Evolutionary conservation across 2,329 filamentous ascomycete species (phyloP), one percentile per base, ranked within the genome.

Genomic region (Didymosphaeria variabile): DNA sequence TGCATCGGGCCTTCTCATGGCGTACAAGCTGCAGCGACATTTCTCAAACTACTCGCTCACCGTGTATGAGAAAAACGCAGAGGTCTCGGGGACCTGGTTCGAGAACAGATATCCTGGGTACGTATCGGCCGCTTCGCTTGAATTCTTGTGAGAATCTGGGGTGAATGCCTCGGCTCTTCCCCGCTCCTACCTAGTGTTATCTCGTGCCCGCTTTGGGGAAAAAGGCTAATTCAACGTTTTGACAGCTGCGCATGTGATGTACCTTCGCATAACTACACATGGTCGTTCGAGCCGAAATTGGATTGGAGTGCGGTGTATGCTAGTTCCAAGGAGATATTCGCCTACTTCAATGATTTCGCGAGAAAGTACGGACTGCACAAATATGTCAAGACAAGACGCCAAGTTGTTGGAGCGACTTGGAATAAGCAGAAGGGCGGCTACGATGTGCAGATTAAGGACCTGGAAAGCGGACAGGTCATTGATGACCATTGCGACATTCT

Each of bases 251-350:
- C 80, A 5, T 84, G 81, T 63, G 83, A 87, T 57, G 79, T 86
- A 0, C 83, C 83, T 1, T 78, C 82, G 0, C 83, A 85, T 67
- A 84, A 83, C 64, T 86, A 86, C 72, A 82, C 80, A 0, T 84
- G 77, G 74, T 80, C 79, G 8, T 85, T 84, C 55, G 82, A 84
- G 65, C 82, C 81, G 2, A 81, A 82, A 55, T 67, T 72, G 21
- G 75, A 80, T 51, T 82, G 78, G 77, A 77, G 79, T 0, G 76
- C 76, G 3, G 75, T 80, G 0, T 84, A 84, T 61, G 74, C 81
- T 1, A 70, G 76, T 55, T 77, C 79, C 1, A 71, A 70, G 42
- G 81, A 84, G 65, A 83, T 84, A 31, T 78, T 74, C 32, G 61
- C 71, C 1, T 84, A 82, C 59, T 80, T 82, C 61, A 74, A 79